phyloP scores from a whole-genome alignment of 352 stramenopile species.

The Phytophthora pisi region DNA sequence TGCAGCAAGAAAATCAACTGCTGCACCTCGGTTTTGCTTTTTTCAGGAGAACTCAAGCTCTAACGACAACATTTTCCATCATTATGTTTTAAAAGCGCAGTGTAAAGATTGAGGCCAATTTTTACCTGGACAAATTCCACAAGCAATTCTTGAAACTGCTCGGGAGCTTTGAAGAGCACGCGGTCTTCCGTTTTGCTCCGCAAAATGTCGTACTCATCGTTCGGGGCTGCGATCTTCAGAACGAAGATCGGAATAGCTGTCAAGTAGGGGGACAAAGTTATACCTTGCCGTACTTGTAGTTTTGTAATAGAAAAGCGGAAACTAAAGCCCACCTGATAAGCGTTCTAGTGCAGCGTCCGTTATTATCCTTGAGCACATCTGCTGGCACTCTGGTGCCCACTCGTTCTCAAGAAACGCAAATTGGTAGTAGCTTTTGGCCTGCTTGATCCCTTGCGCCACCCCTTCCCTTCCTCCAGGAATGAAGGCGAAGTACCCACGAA shows the following conservation, averaged over 20 bases:
- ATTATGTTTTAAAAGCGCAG: not conserved
- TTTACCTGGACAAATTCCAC: constrained; percentile 54
- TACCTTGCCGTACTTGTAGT: not conserved
- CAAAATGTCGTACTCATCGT: constrained; percentile 42
- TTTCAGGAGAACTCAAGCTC: constrained; percentile 16
- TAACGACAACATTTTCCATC: not conserved
- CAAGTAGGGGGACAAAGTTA: not conserved
- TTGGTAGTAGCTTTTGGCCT: constrained; percentile 78
- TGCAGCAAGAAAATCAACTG: not conserved
- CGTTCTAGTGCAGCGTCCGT: constrained; percentile 39
- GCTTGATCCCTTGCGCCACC: constrained; percentile 46
- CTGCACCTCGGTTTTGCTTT: constrained; percentile 21
- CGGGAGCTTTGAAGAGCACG: constrained; percentile 45
- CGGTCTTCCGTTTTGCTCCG: constrained; percentile 28
- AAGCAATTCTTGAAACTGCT: constrained; percentile 47
- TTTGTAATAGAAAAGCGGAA: not conserved
- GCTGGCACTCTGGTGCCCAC: constrained; percentile 65
- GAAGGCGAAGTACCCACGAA: constrained; percentile 62
- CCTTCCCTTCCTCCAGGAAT: constrained; percentile 45
- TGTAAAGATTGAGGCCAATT: not conserved
- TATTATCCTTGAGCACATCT: constrained; percentile 52
- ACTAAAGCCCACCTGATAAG: constrained; percentile 35
- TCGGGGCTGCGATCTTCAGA: constrained; percentile 54
- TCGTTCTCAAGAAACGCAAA: constrained; percentile 69
- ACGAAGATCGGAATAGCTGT: constrained; percentile 80